A percentile compares a stretch with the other conserved stretches of the same genome.
Evolutionary conservation across 1,284 basidiomycete species (phyloP).

Genomic region (Mrakiaceae sp.): DNA sequence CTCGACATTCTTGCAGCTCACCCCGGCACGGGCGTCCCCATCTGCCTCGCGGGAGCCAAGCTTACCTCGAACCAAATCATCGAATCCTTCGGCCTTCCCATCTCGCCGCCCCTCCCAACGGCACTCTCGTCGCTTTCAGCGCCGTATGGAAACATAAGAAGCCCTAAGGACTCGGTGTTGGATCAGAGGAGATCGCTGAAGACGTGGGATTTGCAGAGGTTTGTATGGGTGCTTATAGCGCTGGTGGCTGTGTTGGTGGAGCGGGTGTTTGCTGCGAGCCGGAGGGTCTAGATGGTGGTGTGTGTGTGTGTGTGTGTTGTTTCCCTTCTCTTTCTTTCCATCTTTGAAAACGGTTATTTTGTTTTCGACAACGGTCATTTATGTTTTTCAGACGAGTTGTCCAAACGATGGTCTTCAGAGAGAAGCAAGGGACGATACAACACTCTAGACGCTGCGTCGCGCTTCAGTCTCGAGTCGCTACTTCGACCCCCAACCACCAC

Average conservation of each 20-base stretch:
- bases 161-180: slow-evolving; percentile 4
- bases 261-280: background rate
- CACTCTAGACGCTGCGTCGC: too few species aligned
- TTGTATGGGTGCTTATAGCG: background rate
- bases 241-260: slow-evolving; percentile 5
- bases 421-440: too few species aligned
- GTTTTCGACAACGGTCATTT: too few species aligned
- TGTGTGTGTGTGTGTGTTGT: too few species aligned
- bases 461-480: too few species aligned
- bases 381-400: too few species aligned
- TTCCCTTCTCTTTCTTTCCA: too few species aligned
- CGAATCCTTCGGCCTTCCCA: slow-evolving; percentile 19
- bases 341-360: too few species aligned
- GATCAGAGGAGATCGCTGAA: slow-evolving; percentile 1
- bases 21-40: slow-evolving; percentile 23
- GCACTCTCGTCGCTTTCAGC: background rate
- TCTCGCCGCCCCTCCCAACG: slow-evolving; percentile 21
- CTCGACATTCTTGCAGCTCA: background rate
- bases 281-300: too few species aligned
- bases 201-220: slow-evolving; percentile 7
- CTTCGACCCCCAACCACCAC: too few species aligned
- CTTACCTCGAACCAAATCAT: slow-evolving; percentile 27
- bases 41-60: slow-evolving; percentile 29
- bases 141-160: slow-evolving; percentile 6
- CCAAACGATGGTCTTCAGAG: too few species aligned